These are phyloP conservation scores for Dactylellina sp. DNA, from an alignment of 2,329 filamentous ascomycete species.

Conservation along the genomic window DNA sequence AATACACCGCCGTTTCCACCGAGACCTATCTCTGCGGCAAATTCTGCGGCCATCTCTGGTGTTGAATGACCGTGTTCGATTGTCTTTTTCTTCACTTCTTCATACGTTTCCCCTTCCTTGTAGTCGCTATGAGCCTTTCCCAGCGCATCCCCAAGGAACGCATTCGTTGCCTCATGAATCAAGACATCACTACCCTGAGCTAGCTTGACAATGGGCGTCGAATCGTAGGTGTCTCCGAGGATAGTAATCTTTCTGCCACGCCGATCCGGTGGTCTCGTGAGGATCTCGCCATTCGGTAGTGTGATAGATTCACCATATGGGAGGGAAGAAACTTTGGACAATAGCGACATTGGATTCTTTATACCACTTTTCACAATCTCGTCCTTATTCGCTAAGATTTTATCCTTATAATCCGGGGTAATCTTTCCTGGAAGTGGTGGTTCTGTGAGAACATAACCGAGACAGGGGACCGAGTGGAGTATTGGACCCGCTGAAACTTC, in stretches of 20 bases:
- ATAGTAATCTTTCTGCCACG: constrained; percentile 59
- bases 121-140: constrained; percentile 48
- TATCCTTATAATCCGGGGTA: constrained; percentile 56
- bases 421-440: constrained; percentile 57
- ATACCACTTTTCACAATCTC: constrained; percentile 50
- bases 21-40: constrained; percentile 55
- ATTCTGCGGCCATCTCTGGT: constrained; percentile 59
- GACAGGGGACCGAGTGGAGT: constrained; percentile 57
- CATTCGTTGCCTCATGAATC: constrained; percentile 60
- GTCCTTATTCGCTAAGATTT: constrained; percentile 53
- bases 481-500: constrained; percentile 58
- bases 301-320: constrained; percentile 48
- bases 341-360: constrained; percentile 58
- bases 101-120: constrained; percentile 57
- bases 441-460: constrained; percentile 59
- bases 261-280: constrained; percentile 45
- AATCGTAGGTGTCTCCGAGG: constrained; percentile 59
- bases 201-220: constrained; percentile 50
- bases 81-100: constrained; percentile 53
- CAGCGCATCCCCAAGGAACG: constrained; percentile 43
- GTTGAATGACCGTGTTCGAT: constrained; percentile 59
- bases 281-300: constrained; percentile 56
- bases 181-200: constrained; percentile 58
- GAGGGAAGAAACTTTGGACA: constrained; percentile 44
- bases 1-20: constrained; percentile 35